These are phyloP conservation scores for Termitomyces sp. DNA, from an alignment of 768 basidiomycete genomes.

Conservation along the genomic window DNA sequence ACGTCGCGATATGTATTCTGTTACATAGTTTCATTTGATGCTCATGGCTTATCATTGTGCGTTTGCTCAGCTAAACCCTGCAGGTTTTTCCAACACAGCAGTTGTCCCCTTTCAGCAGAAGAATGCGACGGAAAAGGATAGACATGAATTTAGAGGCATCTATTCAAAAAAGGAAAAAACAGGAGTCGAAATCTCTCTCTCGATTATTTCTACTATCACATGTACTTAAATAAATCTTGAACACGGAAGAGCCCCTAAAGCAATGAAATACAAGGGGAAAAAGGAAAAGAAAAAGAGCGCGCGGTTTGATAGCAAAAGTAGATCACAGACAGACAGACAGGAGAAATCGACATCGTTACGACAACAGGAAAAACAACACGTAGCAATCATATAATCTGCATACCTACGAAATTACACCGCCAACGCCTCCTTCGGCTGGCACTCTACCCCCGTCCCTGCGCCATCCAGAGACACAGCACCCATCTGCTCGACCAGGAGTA, in stretches of 20 bases:
- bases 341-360: neutral
- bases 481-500: conserved; percentile 32
- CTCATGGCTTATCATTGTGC: conserved; percentile 9
- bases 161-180: too few relatives aligned
- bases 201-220: too few relatives aligned
- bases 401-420: neutral
- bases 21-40: neutral
- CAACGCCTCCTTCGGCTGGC: neutral
- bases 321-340: conserved; percentile 5
- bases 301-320: conserved; percentile 15
- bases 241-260: conserved; percentile 3
- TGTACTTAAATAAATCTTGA: neutral
- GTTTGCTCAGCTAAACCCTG: conserved; percentile 40
- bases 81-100: conserved; percentile 39
- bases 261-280: conserved; percentile 2
- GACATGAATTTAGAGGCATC: too few relatives aligned
- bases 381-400: neutral
- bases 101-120: conserved; percentile 38
- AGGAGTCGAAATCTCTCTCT: too few relatives aligned
- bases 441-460: conserved; percentile 10
- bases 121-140: conserved; percentile 28
- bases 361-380: conserved; percentile 1
- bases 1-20: conserved; percentile 30
- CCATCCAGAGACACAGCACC: conserved; percentile 29
- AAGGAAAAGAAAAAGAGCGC: conserved; percentile 1